Base-by-base conservation (phyloP, 2,329 filamentous ascomycete species). In the Alternaria conjuncta region DNA sequence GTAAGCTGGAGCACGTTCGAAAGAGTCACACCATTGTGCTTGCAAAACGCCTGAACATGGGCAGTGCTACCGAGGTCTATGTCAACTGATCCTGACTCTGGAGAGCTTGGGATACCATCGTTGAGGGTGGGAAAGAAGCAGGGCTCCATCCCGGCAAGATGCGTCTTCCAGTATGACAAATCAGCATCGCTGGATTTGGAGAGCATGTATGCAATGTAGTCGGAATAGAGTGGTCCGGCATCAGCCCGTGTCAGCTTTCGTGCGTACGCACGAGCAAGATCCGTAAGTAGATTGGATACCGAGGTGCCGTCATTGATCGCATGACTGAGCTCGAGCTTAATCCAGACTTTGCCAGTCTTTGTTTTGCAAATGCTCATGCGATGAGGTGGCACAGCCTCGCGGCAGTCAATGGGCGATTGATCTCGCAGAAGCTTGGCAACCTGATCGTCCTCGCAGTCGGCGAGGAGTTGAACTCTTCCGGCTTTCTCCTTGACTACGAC, bases 291-390 rank as follows among this genome's bases (percentile, higher is more conserved):
- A 49, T 85, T 82, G 0, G 83, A 81, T 46, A 86, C 82, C 0
- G 85, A 86, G 41, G 79, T 80, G 1, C 85, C 85, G 71, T 87
- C 85, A 41, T 71, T 84, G 28, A 85, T 82, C 10, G 81, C 82
- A 65, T 87, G 85, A 64, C 82, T 86, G 18, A 87, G 75, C 58
- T 87, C 85, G 12, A 86, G 72, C 43, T 82, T 82, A 45, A 82
- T 81, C 67, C 82, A 83, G 0, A 85, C 61, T 47, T 74, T 75
- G 12, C 74, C 73, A 2, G 67, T 64, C 4, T 71, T 71, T 10
- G 81, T 83, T 67, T 81, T 78, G 58, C 82, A 84, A 30, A 85
- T 77, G 1, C 78, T 82, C 50, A 86, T 78, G 6, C 80, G 80
- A 68, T 86, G 82, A 26, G 84, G 80, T 4, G 84, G 80, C 15